Base-by-base conservation (phyloP, 208 protist species). In the Acanthamoeba divionensis region DNA sequence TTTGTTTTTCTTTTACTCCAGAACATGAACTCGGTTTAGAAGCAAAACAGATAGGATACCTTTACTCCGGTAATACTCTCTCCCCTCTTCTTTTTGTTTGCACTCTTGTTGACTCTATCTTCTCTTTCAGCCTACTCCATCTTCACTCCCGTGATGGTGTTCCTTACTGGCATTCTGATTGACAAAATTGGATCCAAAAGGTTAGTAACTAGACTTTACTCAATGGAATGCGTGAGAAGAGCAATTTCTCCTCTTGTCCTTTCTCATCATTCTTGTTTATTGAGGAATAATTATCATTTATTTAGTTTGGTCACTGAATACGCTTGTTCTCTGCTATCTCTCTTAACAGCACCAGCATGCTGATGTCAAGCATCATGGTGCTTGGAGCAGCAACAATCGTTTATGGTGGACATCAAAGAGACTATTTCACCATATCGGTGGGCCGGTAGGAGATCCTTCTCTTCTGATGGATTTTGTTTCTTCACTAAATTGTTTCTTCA, bases 141-240 rank as follows among this genome's bases (percentile, higher is more conserved):
- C 18, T 82, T 54, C 47, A 82, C 71, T 44, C 71, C 71, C 2
- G 71, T 82, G 18, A 82, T 82, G 71, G 71, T 82, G 44, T 82
- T 82, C 45, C 21, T 82, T 6, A 57, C 33, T 4, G 71, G 71
- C 71, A 44, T 82, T 2, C 71, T 82, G 29, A 82, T 82, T 50
- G 71, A 82, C 47, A 50, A 57, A 33, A 54, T 82, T 15, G 71
- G 71, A 21, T 21, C 71, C 47, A 82, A 82, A 50, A 18, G 12
- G 71, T 82, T n/a, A n/a, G n/a, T n/a, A n/a, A n/a, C n/a, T n/a
- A n/a, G n/a, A n/a, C n/a, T n/a, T n/a, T n/a, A n/a, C n/a, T n/a
- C n/a, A n/a, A n/a, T n/a, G n/a, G n/a, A n/a, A n/a, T n/a, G n/a
- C n/a, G n/a, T n/a, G n/a, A n/a, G n/a, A n/a, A n/a, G n/a, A n/a